Conservation (phyloP, 2,329 filamentous ascomycete species). For the Gnomoniopsis sp. region DNA sequence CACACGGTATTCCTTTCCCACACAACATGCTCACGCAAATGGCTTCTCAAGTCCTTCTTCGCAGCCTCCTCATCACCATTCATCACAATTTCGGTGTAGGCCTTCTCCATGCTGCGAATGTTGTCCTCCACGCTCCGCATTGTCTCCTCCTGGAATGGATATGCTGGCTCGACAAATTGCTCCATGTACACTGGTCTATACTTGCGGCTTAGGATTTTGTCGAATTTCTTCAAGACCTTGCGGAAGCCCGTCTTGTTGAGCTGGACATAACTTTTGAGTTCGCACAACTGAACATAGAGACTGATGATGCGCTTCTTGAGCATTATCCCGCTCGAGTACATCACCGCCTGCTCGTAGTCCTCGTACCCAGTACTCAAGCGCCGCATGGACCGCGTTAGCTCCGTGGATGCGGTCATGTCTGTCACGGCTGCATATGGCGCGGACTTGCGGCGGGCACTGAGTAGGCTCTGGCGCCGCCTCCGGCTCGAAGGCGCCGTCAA, state of each 20-base stretch:
- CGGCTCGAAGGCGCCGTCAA: constrained; percentile 50
- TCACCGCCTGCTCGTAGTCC: constrained; percentile 72
- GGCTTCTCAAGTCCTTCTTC: constrained; percentile 80
- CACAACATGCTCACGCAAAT: constrained; percentile 92
- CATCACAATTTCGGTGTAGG: constrained; percentile 80
- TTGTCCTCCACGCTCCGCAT: constrained; percentile 67
- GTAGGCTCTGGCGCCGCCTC: constrained; percentile 38
- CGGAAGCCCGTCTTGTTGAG: constrained; percentile 95
- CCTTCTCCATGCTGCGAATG: constrained; percentile 70
- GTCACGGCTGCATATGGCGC: constrained; percentile 36
- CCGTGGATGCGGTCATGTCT: constrained; percentile 61
- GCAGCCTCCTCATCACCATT: constrained; percentile 74
- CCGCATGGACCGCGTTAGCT: constrained; percentile 53
- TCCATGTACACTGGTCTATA: constrained; percentile 76
- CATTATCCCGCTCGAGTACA: constrained; percentile 69
- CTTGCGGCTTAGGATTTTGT: constrained; percentile 87
- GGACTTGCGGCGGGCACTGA: constrained; percentile 35
- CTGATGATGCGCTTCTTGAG: constrained; percentile 88
- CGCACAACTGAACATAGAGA: constrained; percentile 88
- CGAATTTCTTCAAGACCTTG: constrained; percentile 97
- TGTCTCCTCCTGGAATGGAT: constrained; percentile 75
- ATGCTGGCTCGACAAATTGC: constrained; percentile 69
- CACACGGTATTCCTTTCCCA: constrained; percentile 99
- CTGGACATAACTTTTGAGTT: constrained; percentile 93
- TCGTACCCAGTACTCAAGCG: constrained; percentile 69